Percentiles rank a stretch among this genome's conserved stretches.
phyloP scores from a whole-genome alignment of 345 rosid species.

The Citrus trifoliata region DNA sequence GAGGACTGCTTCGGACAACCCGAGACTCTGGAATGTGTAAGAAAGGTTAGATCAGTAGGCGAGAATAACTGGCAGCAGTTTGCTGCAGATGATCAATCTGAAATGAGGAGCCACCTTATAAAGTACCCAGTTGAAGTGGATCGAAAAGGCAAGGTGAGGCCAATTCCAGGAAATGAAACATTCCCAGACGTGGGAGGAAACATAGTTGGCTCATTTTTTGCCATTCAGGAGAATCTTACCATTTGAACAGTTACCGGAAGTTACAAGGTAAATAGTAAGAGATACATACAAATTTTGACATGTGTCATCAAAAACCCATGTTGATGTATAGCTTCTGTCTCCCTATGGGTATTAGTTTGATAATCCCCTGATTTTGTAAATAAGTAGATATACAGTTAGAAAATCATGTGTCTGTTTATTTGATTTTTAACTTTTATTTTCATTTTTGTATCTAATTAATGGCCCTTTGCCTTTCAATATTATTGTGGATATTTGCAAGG shows the following conservation, averaged over 20 bases:
- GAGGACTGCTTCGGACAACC: conserved; percentile 65
- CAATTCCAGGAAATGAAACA: conserved; percentile 59
- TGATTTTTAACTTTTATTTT: background rate
- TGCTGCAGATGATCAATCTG: conserved; percentile 57
- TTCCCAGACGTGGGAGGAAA: conserved; percentile 92
- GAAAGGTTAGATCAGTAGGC: conserved; percentile 50
- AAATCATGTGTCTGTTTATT: background rate
- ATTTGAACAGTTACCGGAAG: conserved; percentile 29
- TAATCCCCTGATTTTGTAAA: background rate
- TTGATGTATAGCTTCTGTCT: background rate
- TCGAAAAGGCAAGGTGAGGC: conserved; percentile 73
- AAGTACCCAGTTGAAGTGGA: conserved; percentile 88
- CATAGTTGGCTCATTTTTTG: conserved; percentile 73
- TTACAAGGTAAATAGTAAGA: background rate
- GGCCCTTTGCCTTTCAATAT: too few species aligned
- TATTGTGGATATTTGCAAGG: too few species aligned
- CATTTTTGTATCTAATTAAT: background rate
- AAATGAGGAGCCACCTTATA: conserved; percentile 82
- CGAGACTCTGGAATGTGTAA: conserved; percentile 81
- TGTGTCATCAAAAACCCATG: background rate
- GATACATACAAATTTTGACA: background rate
- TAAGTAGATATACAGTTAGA: background rate
- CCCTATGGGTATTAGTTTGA: background rate
- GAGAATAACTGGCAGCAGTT: conserved; percentile 76
- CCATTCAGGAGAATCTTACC: conserved; percentile 85